phyloP scores from a whole-genome alignment of 208 protist species.

The Trypanosoma boissoni region DNA sequence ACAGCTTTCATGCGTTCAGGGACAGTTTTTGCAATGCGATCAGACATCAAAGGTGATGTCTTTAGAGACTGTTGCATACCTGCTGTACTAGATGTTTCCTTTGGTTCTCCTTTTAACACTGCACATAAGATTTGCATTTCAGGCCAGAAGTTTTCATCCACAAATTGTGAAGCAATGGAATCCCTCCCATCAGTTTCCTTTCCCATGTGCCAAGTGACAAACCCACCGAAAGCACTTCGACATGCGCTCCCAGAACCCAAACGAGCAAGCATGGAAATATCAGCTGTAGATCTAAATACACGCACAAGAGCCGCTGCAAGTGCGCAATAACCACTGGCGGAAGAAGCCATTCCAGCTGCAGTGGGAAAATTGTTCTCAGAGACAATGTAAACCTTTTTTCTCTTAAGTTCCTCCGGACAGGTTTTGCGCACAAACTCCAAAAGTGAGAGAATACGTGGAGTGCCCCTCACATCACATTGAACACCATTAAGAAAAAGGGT shows the following conservation, averaged over 20 bases:
- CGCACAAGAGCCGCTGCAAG: slow-evolving; percentile 86
- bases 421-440: slow-evolving; percentile 52
- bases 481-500: slow-evolving; percentile 96
- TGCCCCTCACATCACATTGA: slow-evolving; percentile 59
- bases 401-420: slow-evolving; percentile 40
- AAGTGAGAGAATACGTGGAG: slow-evolving; percentile 76
- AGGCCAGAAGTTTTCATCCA: slow-evolving; percentile 91
- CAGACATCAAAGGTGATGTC: slow-evolving; percentile 91
- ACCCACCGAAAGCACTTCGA: slow-evolving; percentile 97
- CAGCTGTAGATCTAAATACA: slow-evolving; percentile 52
- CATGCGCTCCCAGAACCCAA: slow-evolving; percentile 96
- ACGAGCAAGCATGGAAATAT: slow-evolving; percentile 91
- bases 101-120: slow-evolving; percentile 92
- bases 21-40: slow-evolving; percentile 83
- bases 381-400: slow-evolving; percentile 87
- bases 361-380: slow-evolving; percentile 99
- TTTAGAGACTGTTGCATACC: slow-evolving; percentile 97
- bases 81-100: slow-evolving; percentile 93
- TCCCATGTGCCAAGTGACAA: slow-evolving; percentile 98
- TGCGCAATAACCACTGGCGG: slow-evolving; percentile 96
- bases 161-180: slow-evolving; percentile 92
- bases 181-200: slow-evolving; percentile 74
- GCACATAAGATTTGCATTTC: slow-evolving; percentile 90
- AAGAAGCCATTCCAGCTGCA: slow-evolving; percentile 98
- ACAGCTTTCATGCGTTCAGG: slow-evolving; percentile 90